phyloP scores from a whole-genome alignment of 2,329 filamentous ascomycete genomes.

The Pseudogymnoascus sp. region DNA sequence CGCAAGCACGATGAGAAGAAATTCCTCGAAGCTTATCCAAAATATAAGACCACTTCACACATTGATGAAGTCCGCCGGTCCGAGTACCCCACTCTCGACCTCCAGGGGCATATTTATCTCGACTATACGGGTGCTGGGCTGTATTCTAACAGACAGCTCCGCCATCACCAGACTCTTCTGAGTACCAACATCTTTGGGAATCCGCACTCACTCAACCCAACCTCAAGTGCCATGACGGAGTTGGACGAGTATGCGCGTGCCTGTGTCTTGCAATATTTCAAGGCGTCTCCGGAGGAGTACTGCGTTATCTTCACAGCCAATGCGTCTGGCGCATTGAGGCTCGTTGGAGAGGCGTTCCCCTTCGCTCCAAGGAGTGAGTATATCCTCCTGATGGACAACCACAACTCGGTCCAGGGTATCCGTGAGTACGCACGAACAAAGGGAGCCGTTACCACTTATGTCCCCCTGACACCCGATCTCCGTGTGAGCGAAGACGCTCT shows the following conservation, averaged over 20 bases:
- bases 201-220: slow-evolving; percentile 34
- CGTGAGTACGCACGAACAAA: slow-evolving; percentile 29
- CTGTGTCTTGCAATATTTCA: slow-evolving; percentile 29
- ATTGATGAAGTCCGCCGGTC: slow-evolving; percentile 28
- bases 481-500: slow-evolving; percentile 25
- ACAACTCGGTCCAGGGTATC: slow-evolving; percentile 36
- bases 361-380: slow-evolving; percentile 24
- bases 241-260: slow-evolving; percentile 28
- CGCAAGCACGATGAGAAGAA: not conserved
- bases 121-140: slow-evolving; percentile 36
- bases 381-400: slow-evolving; percentile 35
- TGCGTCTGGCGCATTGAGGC: slow-evolving; percentile 32
- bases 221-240: slow-evolving; percentile 29
- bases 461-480: slow-evolving; percentile 27
- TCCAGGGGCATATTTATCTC: slow-evolving; percentile 33
- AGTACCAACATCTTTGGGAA: slow-evolving; percentile 30
- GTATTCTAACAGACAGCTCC: slow-evolving; percentile 28
- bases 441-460: slow-evolving; percentile 25
- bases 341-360: slow-evolving; percentile 34
- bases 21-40: slow-evolving; percentile 22
- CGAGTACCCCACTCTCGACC: slow-evolving; percentile 33
- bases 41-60: slow-evolving; percentile 27
- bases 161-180: slow-evolving; percentile 28
- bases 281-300: slow-evolving; percentile 32
- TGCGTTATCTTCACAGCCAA: slow-evolving; percentile 35